A percentile compares a stretch with the other conserved stretches of the same genome.
These are phyloP conservation scores for Claviceps paspali DNA, from an alignment of 2,329 filamentous ascomycete genomes.

Conservation along the genomic window DNA sequence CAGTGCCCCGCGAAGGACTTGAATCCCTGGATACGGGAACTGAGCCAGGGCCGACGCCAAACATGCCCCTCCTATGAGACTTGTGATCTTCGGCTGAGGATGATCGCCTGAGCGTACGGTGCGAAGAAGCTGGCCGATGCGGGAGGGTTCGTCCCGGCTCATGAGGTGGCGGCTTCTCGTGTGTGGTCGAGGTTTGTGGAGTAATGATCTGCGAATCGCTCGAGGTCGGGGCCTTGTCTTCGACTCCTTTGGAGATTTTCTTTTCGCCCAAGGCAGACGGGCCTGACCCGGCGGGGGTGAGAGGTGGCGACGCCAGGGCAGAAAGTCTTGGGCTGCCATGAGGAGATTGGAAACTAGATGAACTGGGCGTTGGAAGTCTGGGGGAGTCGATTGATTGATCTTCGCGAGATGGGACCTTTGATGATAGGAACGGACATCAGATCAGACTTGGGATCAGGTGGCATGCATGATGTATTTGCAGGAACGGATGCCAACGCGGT, in stretches of 20 bases:
- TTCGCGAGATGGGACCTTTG: constrained; percentile 43
- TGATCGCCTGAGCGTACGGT: constrained; percentile 25
- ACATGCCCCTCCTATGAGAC: constrained; percentile 39
- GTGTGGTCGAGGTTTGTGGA: constrained; percentile 48
- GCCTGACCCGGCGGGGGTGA: constrained; percentile 69
- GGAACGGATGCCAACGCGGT: constrained; percentile 3
- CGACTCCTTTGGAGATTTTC: constrained; percentile 16
- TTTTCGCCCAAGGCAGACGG: constrained; percentile 19
- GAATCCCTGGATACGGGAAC: constrained; percentile 43
- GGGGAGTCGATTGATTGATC: constrained; percentile 45
- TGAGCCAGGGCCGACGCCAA: constrained; percentile 36
- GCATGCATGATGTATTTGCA: neutral
- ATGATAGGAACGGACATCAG: neutral
- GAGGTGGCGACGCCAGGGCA: constrained; percentile 70
- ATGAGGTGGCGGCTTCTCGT: constrained; percentile 31
- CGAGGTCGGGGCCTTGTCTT: constrained; percentile 23
- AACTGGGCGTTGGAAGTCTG: constrained; percentile 47
- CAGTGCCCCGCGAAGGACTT: constrained; percentile 48
- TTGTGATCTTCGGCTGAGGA: constrained; percentile 24
- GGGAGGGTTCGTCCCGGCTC: constrained; percentile 24
- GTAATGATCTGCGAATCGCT: constrained; percentile 39
- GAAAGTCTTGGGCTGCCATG: constrained; percentile 51
- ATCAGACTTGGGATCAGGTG: too few relatives aligned
- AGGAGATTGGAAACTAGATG: constrained; percentile 50
- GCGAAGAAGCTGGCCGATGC: constrained; percentile 28